A percentile compares a stretch with the other conserved stretches of the same genome.
Conservation (phyloP, 1,284 basidiomycete genomes). For the Sporisorium sorghi region DNA sequence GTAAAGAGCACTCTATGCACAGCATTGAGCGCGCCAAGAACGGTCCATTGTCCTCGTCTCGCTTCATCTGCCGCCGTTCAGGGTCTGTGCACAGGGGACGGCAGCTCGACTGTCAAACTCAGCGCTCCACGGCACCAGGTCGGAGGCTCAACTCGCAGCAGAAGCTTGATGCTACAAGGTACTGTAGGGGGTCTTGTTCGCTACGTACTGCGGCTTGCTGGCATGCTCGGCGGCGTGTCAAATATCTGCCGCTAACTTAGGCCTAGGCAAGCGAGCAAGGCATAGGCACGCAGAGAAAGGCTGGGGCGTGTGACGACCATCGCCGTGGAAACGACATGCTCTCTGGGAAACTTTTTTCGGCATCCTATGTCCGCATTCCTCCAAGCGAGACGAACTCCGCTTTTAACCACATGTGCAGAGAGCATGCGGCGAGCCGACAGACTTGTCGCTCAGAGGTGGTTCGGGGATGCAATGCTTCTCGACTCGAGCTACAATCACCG, state of each 20-base stretch:
- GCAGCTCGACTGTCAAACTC: no score
- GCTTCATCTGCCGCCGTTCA: not conserved
- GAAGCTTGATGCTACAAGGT: no score
- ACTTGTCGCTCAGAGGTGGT: no score
- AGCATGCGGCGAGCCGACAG: no score
- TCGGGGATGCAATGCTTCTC: no score
- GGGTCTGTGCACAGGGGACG: not conserved
- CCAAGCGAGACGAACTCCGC: not conserved
- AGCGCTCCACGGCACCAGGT: not conserved
- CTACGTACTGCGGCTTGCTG: not conserved
- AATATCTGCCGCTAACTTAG: no score
- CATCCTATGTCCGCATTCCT: not conserved
- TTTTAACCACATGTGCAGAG: not conserved
- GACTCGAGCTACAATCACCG: not conserved
- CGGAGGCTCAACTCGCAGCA: not conserved
- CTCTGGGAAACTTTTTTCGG: no score
- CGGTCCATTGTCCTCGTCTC: not conserved
- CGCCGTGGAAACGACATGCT: no score
- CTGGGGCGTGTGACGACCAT: constrained; percentile 5
- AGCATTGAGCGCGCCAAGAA: no score
- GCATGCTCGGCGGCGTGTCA: not conserved
- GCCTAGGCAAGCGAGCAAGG: no score
- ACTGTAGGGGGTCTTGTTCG: no score
- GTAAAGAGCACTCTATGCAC: not conserved
- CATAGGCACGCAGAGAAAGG: no score